Evolutionary conservation across 1,284 basidiomycete species (phyloP).

Genomic region (Cutaneotrichosporon mucoides): DNA sequence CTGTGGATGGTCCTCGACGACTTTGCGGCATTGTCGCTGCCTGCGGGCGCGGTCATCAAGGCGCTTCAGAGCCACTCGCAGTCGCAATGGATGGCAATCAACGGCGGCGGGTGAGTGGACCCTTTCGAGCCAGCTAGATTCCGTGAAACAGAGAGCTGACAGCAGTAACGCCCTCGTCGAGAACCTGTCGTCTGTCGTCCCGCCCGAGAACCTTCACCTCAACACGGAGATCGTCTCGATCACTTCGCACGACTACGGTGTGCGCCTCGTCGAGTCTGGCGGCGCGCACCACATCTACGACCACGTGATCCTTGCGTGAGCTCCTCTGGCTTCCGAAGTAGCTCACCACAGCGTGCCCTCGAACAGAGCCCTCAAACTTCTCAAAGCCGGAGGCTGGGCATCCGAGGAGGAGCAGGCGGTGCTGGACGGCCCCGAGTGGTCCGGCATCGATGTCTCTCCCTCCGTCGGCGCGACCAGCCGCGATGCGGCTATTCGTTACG

Average conservation of each 20-base stretch:
- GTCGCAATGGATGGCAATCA: conserved; percentile 65
- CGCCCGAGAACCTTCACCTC: conserved; percentile 58
- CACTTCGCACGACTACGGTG: conserved; percentile 26
- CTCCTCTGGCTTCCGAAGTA: too few species aligned
- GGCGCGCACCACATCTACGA: conserved; percentile 56
- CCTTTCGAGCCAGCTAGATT: too few species aligned
- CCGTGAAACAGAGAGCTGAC: conserved; percentile 26
- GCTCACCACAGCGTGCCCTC: conserved; percentile 55
- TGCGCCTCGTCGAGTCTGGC: conserved; percentile 34
- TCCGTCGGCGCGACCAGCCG: neutral
- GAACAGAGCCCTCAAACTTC: conserved; percentile 60
- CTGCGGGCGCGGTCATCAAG: conserved; percentile 10
- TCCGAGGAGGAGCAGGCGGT: conserved; percentile 57
- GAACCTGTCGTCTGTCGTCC: conserved; percentile 58
- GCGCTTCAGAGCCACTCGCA: conserved; percentile 3
- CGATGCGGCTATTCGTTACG: neutral
- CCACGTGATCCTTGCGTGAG: conserved; percentile 67
- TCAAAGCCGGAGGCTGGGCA: conserved; percentile 56
- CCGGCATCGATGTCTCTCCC: neutral
- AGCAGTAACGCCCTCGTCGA: conserved; percentile 59
- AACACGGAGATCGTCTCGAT: conserved; percentile 56
- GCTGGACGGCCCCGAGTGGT: neutral
- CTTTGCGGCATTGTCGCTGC: conserved; percentile 11
- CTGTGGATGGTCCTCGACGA: conserved; percentile 13
- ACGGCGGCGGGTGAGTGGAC: conserved; percentile 57